phyloP scores from a whole-genome alignment of 768 basidiomycete genomes.

The Favolaschia claudopus region DNA sequence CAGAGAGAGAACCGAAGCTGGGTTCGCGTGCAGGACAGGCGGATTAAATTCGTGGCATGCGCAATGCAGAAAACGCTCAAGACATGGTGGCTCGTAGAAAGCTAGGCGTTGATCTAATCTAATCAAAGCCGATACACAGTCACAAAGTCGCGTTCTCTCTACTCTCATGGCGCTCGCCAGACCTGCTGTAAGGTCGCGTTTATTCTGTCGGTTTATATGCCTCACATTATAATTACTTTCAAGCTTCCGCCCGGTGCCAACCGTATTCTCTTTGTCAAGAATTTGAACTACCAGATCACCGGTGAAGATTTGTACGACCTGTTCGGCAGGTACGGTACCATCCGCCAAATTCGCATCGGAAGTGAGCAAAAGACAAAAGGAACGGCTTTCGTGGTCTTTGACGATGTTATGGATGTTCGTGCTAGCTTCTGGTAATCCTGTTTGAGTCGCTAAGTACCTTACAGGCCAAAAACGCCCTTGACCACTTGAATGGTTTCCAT shows the following conservation, averaged over 20 bases:
- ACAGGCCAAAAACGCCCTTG: slow-evolving; percentile 95
- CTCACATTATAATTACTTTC: slow-evolving; percentile 7
- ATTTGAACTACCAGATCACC: slow-evolving; percentile 90
- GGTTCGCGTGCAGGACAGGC: no score
- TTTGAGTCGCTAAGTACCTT: slow-evolving; percentile 24
- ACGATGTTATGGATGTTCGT: slow-evolving; percentile 94
- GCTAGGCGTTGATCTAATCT: neutral
- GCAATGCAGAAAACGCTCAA: no score
- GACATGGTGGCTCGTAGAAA: no score
- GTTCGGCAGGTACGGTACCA: slow-evolving; percentile 96
- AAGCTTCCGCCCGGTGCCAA: slow-evolving; percentile 93
- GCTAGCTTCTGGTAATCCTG: neutral
- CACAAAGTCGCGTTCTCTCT: slow-evolving; percentile 2
- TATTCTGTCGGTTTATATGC: neutral
- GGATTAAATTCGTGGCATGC: no score
- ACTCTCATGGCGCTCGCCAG: slow-evolving; percentile 68
- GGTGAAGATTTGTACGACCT: slow-evolving; percentile 96
- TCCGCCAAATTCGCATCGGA: slow-evolving; percentile 94
- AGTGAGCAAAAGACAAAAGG: slow-evolving; percentile 93
- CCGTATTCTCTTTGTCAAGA: slow-evolving; percentile 92
- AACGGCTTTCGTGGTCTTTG: slow-evolving; percentile 96
- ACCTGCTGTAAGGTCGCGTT: slow-evolving; percentile 65
- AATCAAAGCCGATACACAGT: slow-evolving; percentile 1
- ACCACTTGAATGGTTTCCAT: slow-evolving; percentile 98
- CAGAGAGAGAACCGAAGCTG: no score